Percentiles rank a stretch among this genome's conserved stretches.
These are phyloP conservation scores for Avicennia marina DNA, from an alignment of 257 asterid species.

Conservation along the genomic window DNA sequence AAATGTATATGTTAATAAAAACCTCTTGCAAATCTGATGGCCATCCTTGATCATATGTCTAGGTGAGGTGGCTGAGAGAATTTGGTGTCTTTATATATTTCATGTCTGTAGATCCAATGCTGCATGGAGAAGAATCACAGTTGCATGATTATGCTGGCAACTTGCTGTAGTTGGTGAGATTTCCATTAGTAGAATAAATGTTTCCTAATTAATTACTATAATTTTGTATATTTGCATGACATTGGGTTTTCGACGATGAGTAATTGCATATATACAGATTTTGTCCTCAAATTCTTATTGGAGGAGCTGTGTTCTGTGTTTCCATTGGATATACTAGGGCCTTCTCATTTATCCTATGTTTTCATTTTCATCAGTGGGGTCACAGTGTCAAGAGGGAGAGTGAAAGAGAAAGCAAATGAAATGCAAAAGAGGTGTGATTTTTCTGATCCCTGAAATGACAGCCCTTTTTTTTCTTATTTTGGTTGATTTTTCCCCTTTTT, in stretches of 20 bases:
- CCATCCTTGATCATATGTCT: slow-evolving; percentile 19
- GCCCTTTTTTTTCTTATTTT: not conserved
- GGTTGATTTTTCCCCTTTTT: not conserved
- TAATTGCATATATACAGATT: not conserved
- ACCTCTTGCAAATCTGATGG: slow-evolving; percentile 12
- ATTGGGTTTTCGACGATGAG: not conserved
- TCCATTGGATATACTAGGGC: not conserved
- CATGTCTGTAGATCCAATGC: slow-evolving; percentile 34
- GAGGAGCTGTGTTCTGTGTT: not conserved
- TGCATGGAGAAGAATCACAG: slow-evolving; percentile 9
- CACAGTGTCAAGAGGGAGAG: not conserved
- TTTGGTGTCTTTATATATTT: slow-evolving; percentile 73
- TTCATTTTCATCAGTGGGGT: not conserved
- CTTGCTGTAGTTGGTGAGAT: slow-evolving; percentile 22
- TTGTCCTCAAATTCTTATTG: not conserved
- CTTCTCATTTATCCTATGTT: not conserved
- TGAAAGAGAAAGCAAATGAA: no score
- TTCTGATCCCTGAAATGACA: not conserved
- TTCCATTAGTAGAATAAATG: not conserved
- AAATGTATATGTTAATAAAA: not conserved
- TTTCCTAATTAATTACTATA: no score
- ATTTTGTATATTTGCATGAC: no score
- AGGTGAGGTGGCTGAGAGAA: slow-evolving; percentile 88
- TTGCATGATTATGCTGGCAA: slow-evolving; percentile 15
- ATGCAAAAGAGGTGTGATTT: no score